Evolutionary conservation across 306 rosid species (phyloP).

Genomic region (Prunus davidiana): DNA sequence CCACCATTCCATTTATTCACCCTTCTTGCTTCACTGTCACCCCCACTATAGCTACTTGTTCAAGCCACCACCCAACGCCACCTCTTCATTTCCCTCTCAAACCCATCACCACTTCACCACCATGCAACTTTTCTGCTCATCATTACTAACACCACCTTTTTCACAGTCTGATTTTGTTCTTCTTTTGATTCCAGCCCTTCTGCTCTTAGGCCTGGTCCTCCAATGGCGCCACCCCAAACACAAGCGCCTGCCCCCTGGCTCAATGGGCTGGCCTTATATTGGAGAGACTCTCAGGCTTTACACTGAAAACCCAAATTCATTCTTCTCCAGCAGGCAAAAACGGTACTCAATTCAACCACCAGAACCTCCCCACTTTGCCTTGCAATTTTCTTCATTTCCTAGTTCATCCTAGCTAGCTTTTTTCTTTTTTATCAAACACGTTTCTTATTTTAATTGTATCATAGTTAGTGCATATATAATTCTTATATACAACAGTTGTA

Average conservation of each 20-base stretch:
- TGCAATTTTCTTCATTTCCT: neutral
- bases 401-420: neutral
- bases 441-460: neutral
- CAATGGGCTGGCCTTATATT: conserved; percentile 85
- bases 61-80: conserved; percentile 12
- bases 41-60: conserved; percentile 4
- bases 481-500: neutral
- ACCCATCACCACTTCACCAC: conserved; percentile 1
- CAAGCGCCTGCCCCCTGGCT: conserved; percentile 79
- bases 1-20: conserved; percentile 14
- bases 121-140: conserved; percentile 37
- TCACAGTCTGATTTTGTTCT: neutral
- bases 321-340: conserved; percentile 64
- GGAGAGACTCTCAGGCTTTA: conserved; percentile 86
- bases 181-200: conserved; percentile 16
- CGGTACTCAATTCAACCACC: conserved; percentile 31
- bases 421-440: neutral
- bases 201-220: conserved; percentile 33
- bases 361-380: neutral
- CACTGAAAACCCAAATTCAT: conserved; percentile 68
- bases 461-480: neutral
- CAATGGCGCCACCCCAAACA: conserved; percentile 40
- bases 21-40: conserved; percentile 5
- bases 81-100: conserved; percentile 1
- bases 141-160: neutral